Evolutionary conservation across 2,329 filamentous ascomycete genomes (phyloP).

Genomic region (Exophiala viscosa): DNA sequence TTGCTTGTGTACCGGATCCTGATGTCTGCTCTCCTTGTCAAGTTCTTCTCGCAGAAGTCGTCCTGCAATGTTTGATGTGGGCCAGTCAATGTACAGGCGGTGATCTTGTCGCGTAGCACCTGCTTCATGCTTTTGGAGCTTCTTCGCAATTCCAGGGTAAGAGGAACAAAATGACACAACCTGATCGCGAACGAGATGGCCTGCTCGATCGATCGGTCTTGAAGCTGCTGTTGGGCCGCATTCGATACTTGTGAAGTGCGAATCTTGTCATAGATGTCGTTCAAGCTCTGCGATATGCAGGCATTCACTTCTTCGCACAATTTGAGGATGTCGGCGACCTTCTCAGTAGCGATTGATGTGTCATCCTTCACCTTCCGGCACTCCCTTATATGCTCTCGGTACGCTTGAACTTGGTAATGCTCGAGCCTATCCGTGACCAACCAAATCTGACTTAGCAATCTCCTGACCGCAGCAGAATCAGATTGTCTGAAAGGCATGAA

Average conservation of each 20-base stretch:
- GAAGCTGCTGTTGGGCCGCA: background rate
- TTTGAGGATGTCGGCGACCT: background rate
- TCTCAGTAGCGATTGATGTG: background rate
- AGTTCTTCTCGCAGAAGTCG: slow-evolving; percentile 1
- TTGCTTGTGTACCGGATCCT: background rate
- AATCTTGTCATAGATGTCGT: no score
- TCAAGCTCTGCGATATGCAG: no score
- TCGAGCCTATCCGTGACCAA: background rate
- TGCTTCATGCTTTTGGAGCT: background rate
- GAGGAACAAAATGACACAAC: background rate
- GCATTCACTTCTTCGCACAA: background rate
- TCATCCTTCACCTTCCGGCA: background rate
- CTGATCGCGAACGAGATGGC: background rate
- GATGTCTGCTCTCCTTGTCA: slow-evolving; percentile 1
- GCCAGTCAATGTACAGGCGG: background rate
- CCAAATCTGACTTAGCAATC: background rate
- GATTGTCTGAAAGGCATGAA: background rate
- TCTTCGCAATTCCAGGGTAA: background rate
- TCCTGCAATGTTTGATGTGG: background rate
- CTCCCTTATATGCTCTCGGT: background rate
- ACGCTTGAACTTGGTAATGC: background rate
- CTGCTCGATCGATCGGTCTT: background rate
- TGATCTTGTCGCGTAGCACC: background rate
- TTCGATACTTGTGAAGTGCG: no score
- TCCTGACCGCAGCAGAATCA: background rate